These are phyloP conservation scores for Vanderwaltozyma tropicalis DNA, from an alignment of 805 yeast species.

Conservation along the genomic window DNA sequence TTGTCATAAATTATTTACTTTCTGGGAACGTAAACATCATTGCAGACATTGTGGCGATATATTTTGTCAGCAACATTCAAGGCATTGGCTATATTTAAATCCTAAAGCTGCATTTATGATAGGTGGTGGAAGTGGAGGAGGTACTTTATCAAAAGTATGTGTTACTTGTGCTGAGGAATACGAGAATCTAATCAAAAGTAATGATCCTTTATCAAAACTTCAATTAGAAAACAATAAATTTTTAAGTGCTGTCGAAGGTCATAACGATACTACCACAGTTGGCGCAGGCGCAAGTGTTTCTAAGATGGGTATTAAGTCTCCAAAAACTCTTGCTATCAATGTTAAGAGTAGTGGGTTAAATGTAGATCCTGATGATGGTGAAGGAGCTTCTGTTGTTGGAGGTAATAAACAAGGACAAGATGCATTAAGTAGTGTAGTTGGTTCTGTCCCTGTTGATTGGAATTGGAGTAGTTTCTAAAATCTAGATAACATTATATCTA, in stretches of 20 bases:
- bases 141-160: conserved; percentile 53
- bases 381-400: not conserved
- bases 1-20: conserved; percentile 62
- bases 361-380: conserved; percentile 2
- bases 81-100: conserved; percentile 45
- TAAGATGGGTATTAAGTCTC: not conserved
- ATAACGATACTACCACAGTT: not conserved
- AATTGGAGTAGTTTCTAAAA: conserved; percentile 61
- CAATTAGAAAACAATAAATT: conserved; percentile 3
- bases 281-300: not conserved
- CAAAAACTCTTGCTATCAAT: not conserved
- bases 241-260: not conserved
- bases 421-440: conserved; percentile 27
- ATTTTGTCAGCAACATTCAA: conserved; percentile 60
- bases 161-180: conserved; percentile 55
- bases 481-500: too few species aligned
- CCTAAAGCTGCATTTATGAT: conserved; percentile 53
- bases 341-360: not conserved
- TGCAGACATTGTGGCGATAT: conserved; percentile 80
- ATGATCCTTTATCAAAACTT: not conserved
- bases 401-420: conserved; percentile 4
- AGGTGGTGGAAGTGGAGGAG: conserved; percentile 50
- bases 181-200: conserved; percentile 30
- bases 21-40: conserved; percentile 72
- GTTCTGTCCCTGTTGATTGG: conserved; percentile 65